phyloP scores from a whole-genome alignment of 164 flowering plant species.

The Kingdonia uniflora region DNA sequence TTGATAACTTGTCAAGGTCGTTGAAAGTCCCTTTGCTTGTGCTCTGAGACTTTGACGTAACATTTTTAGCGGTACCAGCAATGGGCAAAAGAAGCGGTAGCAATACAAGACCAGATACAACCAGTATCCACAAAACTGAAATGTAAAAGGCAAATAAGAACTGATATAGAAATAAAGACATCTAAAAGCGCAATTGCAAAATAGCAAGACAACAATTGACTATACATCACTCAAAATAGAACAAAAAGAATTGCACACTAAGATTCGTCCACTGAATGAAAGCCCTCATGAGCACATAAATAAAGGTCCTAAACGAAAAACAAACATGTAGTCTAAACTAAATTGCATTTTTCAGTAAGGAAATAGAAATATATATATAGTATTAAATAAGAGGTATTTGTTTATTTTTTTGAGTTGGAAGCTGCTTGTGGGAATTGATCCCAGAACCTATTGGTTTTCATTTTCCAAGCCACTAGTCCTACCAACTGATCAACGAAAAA shows the following conservation, averaged over 20 bases:
- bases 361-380: no score
- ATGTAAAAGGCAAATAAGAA: constrained; percentile 6
- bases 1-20: constrained; percentile 68
- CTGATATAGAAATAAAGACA: not conserved
- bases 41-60: constrained; percentile 3
- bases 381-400: no score
- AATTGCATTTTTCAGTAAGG: no score
- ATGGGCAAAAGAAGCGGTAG: constrained; percentile 76
- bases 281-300: not conserved
- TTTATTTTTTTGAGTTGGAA: no score
- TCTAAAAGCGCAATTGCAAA: not conserved
- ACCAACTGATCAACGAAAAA: no score
- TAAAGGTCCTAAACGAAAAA: not conserved
- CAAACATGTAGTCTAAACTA: no score
- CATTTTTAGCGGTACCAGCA: constrained; percentile 45
- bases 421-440: no score
- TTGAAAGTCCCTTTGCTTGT: constrained; percentile 48
- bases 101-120: constrained; percentile 49
- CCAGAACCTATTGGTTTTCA: no score
- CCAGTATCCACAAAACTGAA: constrained; percentile 69
- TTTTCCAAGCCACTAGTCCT: no score
- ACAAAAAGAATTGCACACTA: no score
- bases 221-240: no score
- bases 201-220: not conserved
- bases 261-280: not conserved